These are phyloP conservation scores for Penicillium sp. DNA, from an alignment of 2,329 filamentous ascomycete species.

Conservation along the genomic window DNA sequence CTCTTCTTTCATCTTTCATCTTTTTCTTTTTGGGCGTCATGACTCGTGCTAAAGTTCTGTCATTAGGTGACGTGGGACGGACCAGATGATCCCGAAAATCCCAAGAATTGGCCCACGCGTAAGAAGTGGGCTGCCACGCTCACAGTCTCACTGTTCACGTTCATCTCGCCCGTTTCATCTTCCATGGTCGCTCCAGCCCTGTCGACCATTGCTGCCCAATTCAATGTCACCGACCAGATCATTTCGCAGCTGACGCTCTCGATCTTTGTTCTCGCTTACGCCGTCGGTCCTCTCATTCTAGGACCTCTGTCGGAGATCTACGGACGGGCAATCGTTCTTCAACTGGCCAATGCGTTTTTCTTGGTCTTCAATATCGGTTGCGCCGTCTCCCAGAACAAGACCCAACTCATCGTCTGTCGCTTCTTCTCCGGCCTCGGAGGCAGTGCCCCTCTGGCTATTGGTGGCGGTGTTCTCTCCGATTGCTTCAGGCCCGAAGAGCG, in stretches of 20 bases:
- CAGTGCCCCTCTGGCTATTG: conserved; percentile 50
- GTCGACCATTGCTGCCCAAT: conserved; percentile 47
- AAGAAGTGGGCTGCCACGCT: conserved; percentile 55
- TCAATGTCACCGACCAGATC: conserved; percentile 46
- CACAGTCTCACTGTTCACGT: conserved; percentile 53
- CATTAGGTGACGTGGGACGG: conserved; percentile 46
- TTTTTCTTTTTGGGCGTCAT: not conserved
- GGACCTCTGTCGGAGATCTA: conserved; percentile 53
- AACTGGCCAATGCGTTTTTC: conserved; percentile 51
- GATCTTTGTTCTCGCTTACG: conserved; percentile 52
- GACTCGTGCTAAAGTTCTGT: not conserved
- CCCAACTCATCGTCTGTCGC: conserved; percentile 52
- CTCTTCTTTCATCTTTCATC: not conserved
- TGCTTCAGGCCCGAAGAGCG: conserved; percentile 57
- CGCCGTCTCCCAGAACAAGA: conserved; percentile 49
- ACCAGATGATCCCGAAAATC: conserved; percentile 45
- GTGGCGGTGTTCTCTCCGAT: conserved; percentile 50
- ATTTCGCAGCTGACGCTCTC: conserved; percentile 47
- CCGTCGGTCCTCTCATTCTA: conserved; percentile 47
- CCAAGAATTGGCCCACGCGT: conserved; percentile 49
- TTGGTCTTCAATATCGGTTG: conserved; percentile 56
- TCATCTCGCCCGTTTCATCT: conserved; percentile 59
- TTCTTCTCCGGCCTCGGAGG: conserved; percentile 56
- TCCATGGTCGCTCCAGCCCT: conserved; percentile 54
- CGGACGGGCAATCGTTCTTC: conserved; percentile 50